Evolutionary conservation across 1,139 yeast genomes (phyloP).

Genomic region (Candida frijolesensis): DNA sequence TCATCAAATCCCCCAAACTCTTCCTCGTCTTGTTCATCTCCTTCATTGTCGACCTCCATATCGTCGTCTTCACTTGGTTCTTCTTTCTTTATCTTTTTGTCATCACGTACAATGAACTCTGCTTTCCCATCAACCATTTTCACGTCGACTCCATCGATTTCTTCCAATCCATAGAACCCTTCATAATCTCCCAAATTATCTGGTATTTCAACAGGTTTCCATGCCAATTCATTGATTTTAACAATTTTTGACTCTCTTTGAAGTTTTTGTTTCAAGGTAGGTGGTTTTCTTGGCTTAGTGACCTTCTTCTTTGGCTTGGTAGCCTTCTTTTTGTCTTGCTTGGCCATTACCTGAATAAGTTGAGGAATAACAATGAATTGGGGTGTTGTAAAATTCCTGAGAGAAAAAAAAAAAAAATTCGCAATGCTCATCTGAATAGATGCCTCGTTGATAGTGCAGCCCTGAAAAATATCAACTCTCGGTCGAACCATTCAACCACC

Average conservation of each 20-base stretch:
- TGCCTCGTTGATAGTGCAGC: background rate
- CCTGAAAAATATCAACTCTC: background rate
- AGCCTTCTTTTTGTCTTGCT: conserved; percentile 11
- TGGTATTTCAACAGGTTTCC: conserved; percentile 85
- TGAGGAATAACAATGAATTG: background rate
- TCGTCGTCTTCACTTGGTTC: conserved; percentile 17
- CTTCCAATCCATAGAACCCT: conserved; percentile 91
- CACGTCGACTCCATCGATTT: conserved; percentile 89
- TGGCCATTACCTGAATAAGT: conserved; percentile 9
- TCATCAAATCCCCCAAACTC: conserved; percentile 11
- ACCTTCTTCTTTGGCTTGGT: conserved; percentile 9
- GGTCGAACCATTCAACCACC: background rate
- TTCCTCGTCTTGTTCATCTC: conserved; percentile 16
- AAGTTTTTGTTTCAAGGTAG: conserved; percentile 35
- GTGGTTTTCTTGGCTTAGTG: conserved; percentile 21
- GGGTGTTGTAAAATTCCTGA: background rate
- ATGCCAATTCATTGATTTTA: conserved; percentile 53
- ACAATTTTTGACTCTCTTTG: conserved; percentile 45
- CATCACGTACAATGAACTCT: conserved; percentile 52
- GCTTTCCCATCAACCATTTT: conserved; percentile 66
- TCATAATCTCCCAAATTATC: conserved; percentile 84
- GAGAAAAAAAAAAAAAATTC: conserved; percentile 6
- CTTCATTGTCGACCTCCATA: conserved; percentile 14
- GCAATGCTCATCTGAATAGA: conserved; percentile 9
- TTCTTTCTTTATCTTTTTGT: conserved; percentile 16